These are phyloP conservation scores for Flaveria trinervia DNA, from an alignment of 129 eudicot species.

Conservation along the genomic window DNA sequence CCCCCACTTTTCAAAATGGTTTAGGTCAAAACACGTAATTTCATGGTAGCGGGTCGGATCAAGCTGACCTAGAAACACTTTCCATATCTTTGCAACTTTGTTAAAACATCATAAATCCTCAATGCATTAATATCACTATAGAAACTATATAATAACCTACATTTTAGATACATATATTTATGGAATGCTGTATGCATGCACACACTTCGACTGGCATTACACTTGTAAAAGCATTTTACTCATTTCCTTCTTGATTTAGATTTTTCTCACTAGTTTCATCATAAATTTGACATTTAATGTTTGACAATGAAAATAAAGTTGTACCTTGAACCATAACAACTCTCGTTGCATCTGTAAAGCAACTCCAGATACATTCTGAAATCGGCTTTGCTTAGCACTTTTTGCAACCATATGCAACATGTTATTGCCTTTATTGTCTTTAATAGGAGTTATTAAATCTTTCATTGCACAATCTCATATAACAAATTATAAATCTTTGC, in stretches of 20 bases:
- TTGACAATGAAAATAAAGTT: background rate
- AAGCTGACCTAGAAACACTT: background rate
- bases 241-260: background rate
- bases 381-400: background rate
- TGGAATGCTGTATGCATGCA: background rate
- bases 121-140: background rate
- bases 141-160: background rate
- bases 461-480: background rate
- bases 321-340: conserved; percentile 17
- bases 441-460: background rate
- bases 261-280: background rate
- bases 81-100: background rate
- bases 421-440: background rate
- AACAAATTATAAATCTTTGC: background rate
- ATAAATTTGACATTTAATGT: background rate
- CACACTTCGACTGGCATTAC: background rate
- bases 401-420: conserved; percentile 13
- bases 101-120: background rate
- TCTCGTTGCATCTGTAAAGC: background rate
- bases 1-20: background rate
- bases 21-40: background rate
- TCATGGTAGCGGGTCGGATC: background rate
- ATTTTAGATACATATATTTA: background rate
- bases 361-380: background rate
- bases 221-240: no score